Percentiles rank a stretch among this genome's conserved stretches.
Conservation (phyloP, 2,329 filamentous ascomycete species). For the Clonostachys chloroleuca region DNA sequence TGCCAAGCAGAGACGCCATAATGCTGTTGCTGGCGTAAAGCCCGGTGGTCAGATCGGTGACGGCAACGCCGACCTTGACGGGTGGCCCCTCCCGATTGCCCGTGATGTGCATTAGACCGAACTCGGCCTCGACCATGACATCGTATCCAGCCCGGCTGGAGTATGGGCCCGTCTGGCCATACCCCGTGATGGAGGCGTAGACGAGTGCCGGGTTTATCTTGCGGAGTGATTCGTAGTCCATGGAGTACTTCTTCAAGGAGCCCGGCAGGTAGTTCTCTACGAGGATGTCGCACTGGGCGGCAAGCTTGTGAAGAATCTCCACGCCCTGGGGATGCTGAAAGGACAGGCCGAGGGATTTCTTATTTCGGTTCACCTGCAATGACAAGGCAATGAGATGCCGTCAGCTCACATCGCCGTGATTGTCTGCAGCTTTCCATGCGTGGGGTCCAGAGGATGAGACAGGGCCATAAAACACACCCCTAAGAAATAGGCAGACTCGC, state of each 20-base stretch:
- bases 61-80: conserved; percentile 95
- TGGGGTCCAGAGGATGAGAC: background rate
- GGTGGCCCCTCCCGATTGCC: conserved; percentile 83
- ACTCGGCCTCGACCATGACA: conserved; percentile 98
- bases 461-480: conserved; percentile 49
- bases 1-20: conserved; percentile 83
- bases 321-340: conserved; percentile 84
- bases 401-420: background rate
- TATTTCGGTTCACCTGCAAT: conserved; percentile 88
- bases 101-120: conserved; percentile 98
- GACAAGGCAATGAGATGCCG: background rate
- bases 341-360: conserved; percentile 87
- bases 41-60: conserved; percentile 93
- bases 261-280: conserved; percentile 97
- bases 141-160: conserved; percentile 88
- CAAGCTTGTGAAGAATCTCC: conserved; percentile 81
- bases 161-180: conserved; percentile 93
- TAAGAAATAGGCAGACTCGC: conserved; percentile 93
- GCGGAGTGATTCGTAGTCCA: conserved; percentile 80
- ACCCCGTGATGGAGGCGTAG: conserved; percentile 95
- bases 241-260: conserved; percentile 79
- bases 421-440: background rate
- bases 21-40: conserved; percentile 94
- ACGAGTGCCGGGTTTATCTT: conserved; percentile 83
- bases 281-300: conserved; percentile 80